Evolutionary conservation across 345 rosid genomes (phyloP).

Genomic region (Luvunga scandens): DNA sequence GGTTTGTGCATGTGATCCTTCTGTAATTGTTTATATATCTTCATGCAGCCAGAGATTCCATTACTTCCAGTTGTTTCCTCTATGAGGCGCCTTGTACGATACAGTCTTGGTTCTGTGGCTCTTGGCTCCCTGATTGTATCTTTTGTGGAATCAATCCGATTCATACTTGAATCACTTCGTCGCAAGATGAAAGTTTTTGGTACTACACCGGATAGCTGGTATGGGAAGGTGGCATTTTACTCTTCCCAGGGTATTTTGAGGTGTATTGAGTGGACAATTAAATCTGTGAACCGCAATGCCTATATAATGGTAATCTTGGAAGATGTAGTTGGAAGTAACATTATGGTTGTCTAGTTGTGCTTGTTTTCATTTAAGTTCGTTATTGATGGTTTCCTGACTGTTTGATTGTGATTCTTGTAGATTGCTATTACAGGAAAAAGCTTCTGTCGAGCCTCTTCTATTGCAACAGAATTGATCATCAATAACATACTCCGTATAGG

Average conservation of each 20-base stretch:
- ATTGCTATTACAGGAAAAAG: constrained; percentile 94
- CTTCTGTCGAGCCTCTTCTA: constrained; percentile 78
- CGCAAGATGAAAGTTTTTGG: constrained; percentile 61
- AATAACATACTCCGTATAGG: constrained; percentile 88
- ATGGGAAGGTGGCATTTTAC: constrained; percentile 52
- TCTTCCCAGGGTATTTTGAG: constrained; percentile 58
- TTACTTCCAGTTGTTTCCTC: constrained; percentile 95
- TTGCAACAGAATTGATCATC: constrained; percentile 83
- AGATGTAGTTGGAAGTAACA: background rate
- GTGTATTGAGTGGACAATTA: constrained; percentile 76
- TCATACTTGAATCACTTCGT: constrained; percentile 86
- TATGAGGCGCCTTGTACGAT: constrained; percentile 82
- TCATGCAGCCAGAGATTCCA: constrained; percentile 83
- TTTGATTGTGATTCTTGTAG: constrained; percentile 36
- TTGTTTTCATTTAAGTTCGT: background rate
- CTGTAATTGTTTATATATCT: constrained; percentile 11
- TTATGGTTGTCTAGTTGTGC: background rate
- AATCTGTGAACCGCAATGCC: constrained; percentile 89
- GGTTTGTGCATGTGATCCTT: background rate
- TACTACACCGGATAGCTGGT: constrained; percentile 58
- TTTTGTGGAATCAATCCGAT: constrained; percentile 87
- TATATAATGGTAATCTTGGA: constrained; percentile 77
- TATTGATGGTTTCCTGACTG: constrained; percentile 9
- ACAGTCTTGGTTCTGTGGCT: constrained; percentile 91
- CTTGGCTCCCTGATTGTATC: constrained; percentile 88